Evolutionary conservation across 495 filamentous ascomycete genomes (phyloP), one percentile per base, ranked within the genome.

Genomic region (Halenospora varia): DNA sequence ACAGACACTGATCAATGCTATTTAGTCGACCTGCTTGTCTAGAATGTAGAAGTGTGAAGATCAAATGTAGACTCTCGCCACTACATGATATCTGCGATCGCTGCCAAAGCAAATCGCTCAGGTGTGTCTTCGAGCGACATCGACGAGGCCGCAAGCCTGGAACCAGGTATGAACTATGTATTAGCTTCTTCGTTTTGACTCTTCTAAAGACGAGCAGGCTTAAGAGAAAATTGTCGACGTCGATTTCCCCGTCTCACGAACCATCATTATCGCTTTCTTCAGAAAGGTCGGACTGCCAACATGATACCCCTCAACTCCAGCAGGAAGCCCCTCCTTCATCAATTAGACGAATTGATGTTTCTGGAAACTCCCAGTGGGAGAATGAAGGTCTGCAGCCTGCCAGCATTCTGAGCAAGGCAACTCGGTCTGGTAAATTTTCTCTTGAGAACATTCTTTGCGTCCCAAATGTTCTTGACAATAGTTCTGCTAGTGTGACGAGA

Each of bases 21-120:
- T 13, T 2, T 3, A 57, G 54, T 24, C 20, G 50, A 63, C 59
- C 42, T 60, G 64, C 65, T 61, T 68, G 47, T 57, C 63, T 29
- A 57, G 48, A 53, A 63, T 68, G 57, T 53, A 56, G 42, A 56
- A n/a, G 4, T 2, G 54, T 63, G 53, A 68, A 65, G 49, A 65
- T 68, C 41, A 66, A 60, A 51, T 68, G 65, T 25, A 11, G 25
- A 15, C 2, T 25, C 1, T 10, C 24, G 25, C 23, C 45, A 2
- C 10, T 2, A 13, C 2, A 24, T 25, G 40, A 25, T 20, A 40
- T 29, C 1, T 57, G 54, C 18, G 45, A 57, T 11, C 54, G 54
- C 24, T 57, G 54, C 25, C 8, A n/a, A 20, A 25, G 46, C 17
- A 57, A 57, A 15, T 49, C 23, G 2, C 25, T 57, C 17, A 24